Evolutionary conservation across 1,284 basidiomycete genomes (phyloP).

Genomic region (Cutaneotrichosporon sp.): DNA sequence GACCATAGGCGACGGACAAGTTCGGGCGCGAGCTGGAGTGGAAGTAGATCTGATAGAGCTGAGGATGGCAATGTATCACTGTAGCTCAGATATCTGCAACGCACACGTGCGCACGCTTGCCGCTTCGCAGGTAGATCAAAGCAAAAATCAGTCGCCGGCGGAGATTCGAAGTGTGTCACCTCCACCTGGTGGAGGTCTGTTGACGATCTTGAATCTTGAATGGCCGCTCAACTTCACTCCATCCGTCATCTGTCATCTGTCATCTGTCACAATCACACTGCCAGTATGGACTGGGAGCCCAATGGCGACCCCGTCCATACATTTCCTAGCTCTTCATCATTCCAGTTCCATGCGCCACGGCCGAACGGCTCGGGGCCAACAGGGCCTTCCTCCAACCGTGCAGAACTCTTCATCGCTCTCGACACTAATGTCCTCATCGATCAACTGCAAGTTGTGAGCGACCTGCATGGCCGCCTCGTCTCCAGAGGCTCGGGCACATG

Average conservation of each 20-base stretch:
- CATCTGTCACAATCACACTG: neutral
- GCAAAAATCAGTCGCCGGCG: neutral
- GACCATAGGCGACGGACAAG: conserved; percentile 11
- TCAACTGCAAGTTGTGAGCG: conserved; percentile 9
- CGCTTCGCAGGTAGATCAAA: too few relatives aligned
- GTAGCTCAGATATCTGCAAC: neutral
- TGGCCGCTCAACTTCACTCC: neutral
- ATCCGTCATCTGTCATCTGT: neutral
- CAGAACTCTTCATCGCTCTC: conserved; percentile 13
- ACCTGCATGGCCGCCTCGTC: conserved; percentile 10
- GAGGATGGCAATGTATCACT: too few relatives aligned
- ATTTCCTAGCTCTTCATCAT: neutral
- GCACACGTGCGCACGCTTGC: neutral
- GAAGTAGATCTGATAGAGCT: neutral
- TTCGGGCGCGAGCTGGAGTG: conserved; percentile 15
- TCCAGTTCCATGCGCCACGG: neutral
- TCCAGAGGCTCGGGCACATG: neutral
- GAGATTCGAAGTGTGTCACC: neutral
- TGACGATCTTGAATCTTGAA: neutral
- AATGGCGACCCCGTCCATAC: neutral
- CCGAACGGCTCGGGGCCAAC: neutral
- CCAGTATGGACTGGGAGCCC: conserved; percentile 9
- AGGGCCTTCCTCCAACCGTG: neutral
- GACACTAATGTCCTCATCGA: conserved; percentile 22
- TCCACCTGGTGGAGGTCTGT: neutral